phyloP scores from a whole-genome alignment of 805 yeast genomes.

The Hanseniaspora guilliermondii region DNA sequence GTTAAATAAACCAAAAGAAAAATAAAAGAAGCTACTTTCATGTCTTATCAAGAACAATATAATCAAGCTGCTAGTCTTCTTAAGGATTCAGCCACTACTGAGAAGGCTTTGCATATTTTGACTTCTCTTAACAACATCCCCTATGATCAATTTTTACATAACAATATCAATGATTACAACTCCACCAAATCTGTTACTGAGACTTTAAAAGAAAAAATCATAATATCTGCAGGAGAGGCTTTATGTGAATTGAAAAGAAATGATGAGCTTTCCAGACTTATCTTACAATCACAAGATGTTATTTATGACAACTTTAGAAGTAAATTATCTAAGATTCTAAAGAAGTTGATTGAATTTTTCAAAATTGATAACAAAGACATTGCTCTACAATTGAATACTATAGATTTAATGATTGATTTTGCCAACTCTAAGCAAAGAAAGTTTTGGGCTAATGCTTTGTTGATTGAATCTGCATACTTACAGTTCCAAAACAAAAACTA shows the following conservation, averaged over 20 bases:
- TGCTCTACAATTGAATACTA: conserved; percentile 59
- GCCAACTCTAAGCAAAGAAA: conserved; percentile 70
- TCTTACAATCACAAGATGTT: conserved; percentile 47
- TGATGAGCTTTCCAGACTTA: conserved; percentile 45
- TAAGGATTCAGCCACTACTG: not conserved
- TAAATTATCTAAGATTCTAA: conserved; percentile 84
- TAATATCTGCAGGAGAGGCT: conserved; percentile 62
- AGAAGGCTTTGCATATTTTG: not conserved
- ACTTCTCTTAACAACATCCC: conserved; percentile 1
- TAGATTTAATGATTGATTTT: conserved; percentile 78
- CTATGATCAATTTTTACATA: not conserved
- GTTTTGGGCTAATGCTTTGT: conserved; percentile 78
- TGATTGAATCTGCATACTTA: conserved; percentile 67
- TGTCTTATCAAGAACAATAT: not conserved
- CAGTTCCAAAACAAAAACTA: conserved; percentile 54
- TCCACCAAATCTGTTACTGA: conserved; percentile 23
- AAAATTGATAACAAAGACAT: conserved; percentile 49
- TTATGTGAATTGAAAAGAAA: conserved; percentile 42
- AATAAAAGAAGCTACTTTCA: not conserved
- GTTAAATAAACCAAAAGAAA: not conserved
- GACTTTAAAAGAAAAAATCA: conserved; percentile 54
- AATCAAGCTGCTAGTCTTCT: not conserved
- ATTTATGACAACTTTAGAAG: conserved; percentile 69
- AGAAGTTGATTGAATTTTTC: conserved; percentile 64
- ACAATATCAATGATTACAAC: not conserved